A percentile compares a stretch with the other conserved stretches of the same genome.
Evolutionary conservation across 2,329 filamentous ascomycete genomes (phyloP).

Genomic region (Botrytis sinoallii): DNA sequence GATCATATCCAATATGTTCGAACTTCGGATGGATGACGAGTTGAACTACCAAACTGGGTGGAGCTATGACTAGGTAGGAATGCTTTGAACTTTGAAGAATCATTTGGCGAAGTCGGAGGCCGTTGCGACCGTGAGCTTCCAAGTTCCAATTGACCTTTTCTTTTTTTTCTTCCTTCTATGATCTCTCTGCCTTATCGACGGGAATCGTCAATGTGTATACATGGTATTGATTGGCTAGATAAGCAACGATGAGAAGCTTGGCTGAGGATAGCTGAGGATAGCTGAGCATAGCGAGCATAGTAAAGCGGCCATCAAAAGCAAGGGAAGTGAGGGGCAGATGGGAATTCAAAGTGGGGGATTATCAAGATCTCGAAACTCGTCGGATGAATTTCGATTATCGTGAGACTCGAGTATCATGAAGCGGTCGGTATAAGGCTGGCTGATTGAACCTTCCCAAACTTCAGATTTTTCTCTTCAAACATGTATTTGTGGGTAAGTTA

Average conservation of each 20-base stretch:
- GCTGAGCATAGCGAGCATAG: neutral
- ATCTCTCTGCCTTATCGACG: neutral
- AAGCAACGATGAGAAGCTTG: neutral
- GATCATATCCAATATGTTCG: neutral
- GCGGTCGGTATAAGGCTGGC: too few species aligned
- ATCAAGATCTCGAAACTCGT: neutral
- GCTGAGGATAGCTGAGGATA: neutral
- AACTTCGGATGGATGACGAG: neutral
- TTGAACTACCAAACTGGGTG: neutral
- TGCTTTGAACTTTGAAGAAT: neutral
- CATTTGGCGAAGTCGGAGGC: neutral
- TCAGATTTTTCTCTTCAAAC: neutral
- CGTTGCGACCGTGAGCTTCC: neutral
- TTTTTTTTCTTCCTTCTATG: neutral
- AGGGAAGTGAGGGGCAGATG: neutral
- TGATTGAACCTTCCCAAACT: neutral
- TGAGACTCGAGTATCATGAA: neutral
- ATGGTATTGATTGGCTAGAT: neutral
- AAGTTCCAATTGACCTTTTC: neutral
- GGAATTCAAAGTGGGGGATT: slow-evolving; percentile 5
- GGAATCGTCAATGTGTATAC: neutral
- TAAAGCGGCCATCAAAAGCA: neutral
- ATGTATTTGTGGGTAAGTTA: neutral
- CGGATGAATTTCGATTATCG: neutral
- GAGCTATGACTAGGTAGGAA: neutral